phyloP scores from a whole-genome alignment of 1,284 basidiomycete species.

The Moniliophthora roreri region DNA sequence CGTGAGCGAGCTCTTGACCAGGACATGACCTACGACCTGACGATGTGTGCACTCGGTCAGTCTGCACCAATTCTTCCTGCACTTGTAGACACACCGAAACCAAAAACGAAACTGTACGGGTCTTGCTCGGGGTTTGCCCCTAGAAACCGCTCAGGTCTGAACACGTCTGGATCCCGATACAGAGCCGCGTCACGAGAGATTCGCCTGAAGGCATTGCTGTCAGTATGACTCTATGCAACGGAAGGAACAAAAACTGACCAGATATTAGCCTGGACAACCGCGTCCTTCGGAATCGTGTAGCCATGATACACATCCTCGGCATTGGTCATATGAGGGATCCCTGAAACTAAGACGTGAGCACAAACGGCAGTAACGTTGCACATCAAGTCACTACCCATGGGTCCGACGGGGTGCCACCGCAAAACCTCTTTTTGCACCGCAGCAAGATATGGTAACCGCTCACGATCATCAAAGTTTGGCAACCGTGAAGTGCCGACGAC shows the following conservation, averaged over 20 bases:
- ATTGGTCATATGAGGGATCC: constrained; percentile 1
- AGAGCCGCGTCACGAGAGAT: constrained; percentile 3
- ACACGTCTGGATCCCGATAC: constrained; percentile 3
- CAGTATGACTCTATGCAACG: not conserved
- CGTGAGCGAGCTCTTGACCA: constrained; percentile 9
- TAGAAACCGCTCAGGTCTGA: constrained; percentile 6
- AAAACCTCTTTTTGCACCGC: constrained; percentile 29
- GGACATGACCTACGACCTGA: not conserved
- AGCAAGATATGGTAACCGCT: constrained; percentile 25
- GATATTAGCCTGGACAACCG: constrained; percentile 5
- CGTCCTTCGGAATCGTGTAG: constrained; percentile 17
- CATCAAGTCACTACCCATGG: constrained; percentile 4
- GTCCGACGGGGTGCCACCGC: constrained; percentile 21
- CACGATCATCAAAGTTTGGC: constrained; percentile 28
- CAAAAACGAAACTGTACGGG: constrained; percentile 2
- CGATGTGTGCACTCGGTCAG: too few species aligned
- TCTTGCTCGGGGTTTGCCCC: not conserved
- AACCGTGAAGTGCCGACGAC: constrained; percentile 26
- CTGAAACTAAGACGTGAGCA: not conserved
- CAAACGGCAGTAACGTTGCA: not conserved
- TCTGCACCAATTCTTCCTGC: not conserved
- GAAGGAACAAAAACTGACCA: not conserved
- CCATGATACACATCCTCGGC: constrained; percentile 17
- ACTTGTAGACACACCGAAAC: constrained; percentile 3
- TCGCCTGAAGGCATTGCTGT: not conserved